phyloP scores from a whole-genome alignment of 805 yeast species.

The Zygotorulaspora sp. region DNA sequence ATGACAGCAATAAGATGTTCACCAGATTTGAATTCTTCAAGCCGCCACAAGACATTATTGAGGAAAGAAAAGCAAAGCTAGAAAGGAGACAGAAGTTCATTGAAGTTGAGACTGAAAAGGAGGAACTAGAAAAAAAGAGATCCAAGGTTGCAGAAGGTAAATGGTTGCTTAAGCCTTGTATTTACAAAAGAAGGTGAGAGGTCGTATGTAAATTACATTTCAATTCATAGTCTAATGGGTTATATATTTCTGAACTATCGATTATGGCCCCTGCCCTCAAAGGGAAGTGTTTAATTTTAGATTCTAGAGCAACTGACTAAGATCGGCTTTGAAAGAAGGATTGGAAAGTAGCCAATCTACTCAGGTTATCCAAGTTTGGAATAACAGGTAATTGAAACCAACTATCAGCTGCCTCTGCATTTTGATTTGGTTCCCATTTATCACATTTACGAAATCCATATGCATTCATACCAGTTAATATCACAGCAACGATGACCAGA shows the following conservation, averaged over 20 bases:
- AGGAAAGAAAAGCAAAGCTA: constrained; percentile 56
- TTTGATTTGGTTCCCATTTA: constrained; percentile 58
- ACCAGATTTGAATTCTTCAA: constrained; percentile 91
- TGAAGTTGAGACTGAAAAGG: constrained; percentile 63
- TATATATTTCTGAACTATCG: too few relatives aligned
- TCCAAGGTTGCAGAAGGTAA: constrained; percentile 63
- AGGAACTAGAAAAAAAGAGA: constrained; percentile 54
- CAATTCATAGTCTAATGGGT: too few relatives aligned
- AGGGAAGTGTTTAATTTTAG: too few relatives aligned
- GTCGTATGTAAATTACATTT: constrained; percentile 2
- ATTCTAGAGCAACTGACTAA: too few relatives aligned
- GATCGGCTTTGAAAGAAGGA: constrained; percentile 27
- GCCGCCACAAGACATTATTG: constrained; percentile 65
- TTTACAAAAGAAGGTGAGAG: constrained; percentile 77
- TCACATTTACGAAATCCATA: constrained; percentile 90
- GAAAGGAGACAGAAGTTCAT: constrained; percentile 63
- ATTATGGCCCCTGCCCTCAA: too few relatives aligned
- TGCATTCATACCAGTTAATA: constrained; percentile 74
- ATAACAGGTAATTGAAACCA: constrained; percentile 33
- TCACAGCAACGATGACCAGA: constrained; percentile 61
- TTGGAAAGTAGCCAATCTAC: constrained; percentile 25
- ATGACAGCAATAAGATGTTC: constrained; percentile 86
- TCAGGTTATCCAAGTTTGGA: constrained; percentile 28
- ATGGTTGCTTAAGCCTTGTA: constrained; percentile 93
- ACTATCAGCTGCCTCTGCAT: constrained; percentile 11